Percentiles rank a stretch among this genome's conserved stretches.
phyloP scores from a whole-genome alignment of 495 filamentous ascomycete genomes.

The Lasiosphaeria hispida region DNA sequence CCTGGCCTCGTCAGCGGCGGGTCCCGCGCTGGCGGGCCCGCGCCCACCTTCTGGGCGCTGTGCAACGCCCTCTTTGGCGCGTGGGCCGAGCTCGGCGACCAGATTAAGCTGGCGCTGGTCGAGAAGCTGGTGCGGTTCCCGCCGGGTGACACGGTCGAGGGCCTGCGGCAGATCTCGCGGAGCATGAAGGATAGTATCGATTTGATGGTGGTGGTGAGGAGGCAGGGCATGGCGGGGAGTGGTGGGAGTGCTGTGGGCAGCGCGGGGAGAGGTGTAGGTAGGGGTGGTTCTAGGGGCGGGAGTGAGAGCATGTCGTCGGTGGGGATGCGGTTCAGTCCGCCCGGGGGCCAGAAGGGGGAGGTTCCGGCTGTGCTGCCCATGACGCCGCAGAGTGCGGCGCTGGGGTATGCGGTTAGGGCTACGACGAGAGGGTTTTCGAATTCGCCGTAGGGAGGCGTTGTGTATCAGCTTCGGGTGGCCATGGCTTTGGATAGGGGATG shows the following conservation, averaged over 20 bases:
- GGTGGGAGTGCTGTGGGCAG: not conserved
- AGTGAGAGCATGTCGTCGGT: not conserved
- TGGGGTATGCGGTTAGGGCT: constrained; percentile 55
- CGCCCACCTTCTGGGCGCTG: constrained; percentile 75
- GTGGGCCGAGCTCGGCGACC: constrained; percentile 68
- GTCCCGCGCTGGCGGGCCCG: constrained; percentile 31
- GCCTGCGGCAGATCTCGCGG: constrained; percentile 71
- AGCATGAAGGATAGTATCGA: constrained; percentile 69
- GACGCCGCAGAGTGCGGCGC: constrained; percentile 67
- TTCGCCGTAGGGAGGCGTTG: not conserved
- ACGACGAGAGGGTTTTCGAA: constrained; percentile 17
- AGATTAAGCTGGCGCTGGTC: constrained; percentile 55
- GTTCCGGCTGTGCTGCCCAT: constrained; percentile 24
- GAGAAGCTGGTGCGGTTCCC: constrained; percentile 58
- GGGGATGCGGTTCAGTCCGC: not conserved
- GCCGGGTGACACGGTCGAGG: constrained; percentile 55
- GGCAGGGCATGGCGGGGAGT: not conserved
- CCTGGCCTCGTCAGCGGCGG: constrained; percentile 55
- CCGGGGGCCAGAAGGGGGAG: not conserved
- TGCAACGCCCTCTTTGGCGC: constrained; percentile 68
- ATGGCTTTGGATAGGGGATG: too few relatives aligned
- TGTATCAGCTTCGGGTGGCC: not conserved
- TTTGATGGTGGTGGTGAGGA: constrained; percentile 53
- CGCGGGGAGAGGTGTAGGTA: not conserved
- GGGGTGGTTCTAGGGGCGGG: not conserved